These are phyloP conservation scores for Fusarium metavorans DNA, from an alignment of 2,329 filamentous ascomycete species.

Conservation along the genomic window DNA sequence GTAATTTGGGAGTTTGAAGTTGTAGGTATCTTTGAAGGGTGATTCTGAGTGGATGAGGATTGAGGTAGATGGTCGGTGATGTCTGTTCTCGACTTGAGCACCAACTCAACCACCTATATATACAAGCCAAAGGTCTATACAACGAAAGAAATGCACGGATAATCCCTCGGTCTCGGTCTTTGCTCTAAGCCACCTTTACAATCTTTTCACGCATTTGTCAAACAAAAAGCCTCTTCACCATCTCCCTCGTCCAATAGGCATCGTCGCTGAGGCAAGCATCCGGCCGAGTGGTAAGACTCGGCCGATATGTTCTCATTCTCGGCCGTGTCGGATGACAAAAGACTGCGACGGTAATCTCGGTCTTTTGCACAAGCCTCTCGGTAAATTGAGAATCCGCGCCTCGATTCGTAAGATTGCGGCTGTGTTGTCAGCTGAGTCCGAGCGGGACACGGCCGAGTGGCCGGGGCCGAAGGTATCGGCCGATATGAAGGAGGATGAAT, in stretches of 20 bases:
- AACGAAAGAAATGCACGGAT: background rate
- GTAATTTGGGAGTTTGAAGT: background rate
- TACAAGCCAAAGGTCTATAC: background rate
- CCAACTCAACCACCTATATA: constrained; percentile 7
- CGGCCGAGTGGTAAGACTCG: constrained; percentile 14
- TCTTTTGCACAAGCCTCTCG: background rate
- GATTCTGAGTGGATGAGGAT: background rate
- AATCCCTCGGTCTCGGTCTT: constrained; percentile 2
- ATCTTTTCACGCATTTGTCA: background rate
- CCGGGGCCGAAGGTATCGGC: constrained; percentile 9
- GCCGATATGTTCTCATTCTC: background rate
- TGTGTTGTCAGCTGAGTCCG: background rate
- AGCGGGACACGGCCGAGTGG: background rate
- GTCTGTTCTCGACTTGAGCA: too few relatives aligned
- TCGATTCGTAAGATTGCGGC: constrained; percentile 3
- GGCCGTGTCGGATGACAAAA: constrained; percentile 9
- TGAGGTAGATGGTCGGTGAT: background rate
- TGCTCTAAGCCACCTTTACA: background rate
- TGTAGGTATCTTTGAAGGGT: background rate
- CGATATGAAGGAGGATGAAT: too few relatives aligned
- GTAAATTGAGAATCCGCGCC: background rate
- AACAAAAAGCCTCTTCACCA: background rate
- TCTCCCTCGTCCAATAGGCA: constrained; percentile 15
- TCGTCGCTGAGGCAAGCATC: background rate
- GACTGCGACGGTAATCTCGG: background rate